A percentile compares a stretch with the other conserved stretches of the same genome.
Evolutionary conservation across 169 alveolate species (phyloP).

Genomic region (Plasmodium relictum): DNA sequence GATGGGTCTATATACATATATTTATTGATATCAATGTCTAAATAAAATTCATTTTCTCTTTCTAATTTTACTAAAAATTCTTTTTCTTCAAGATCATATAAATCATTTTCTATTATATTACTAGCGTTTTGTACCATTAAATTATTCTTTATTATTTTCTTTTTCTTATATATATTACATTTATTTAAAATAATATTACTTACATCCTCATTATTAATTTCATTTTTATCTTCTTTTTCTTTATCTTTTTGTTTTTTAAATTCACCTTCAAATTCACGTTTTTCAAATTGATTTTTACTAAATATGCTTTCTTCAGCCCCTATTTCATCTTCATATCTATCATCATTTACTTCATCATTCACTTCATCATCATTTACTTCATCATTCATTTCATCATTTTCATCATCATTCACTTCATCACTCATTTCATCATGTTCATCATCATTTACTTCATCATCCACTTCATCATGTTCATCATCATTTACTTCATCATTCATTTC

Average conservation of each 20-base stretch:
- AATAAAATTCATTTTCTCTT: conserved; percentile 43
- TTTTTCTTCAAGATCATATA: conserved; percentile 33
- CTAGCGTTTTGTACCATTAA: conserved; percentile 42
- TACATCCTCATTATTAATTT: background rate
- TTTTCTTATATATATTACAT: background rate
- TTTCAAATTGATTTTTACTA: background rate
- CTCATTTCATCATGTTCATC: no score
- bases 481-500: no score
- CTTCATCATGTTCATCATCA: no score
- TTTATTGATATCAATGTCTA: conserved; percentile 35
- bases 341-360: background rate
- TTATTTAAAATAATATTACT: background rate
- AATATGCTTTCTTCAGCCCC: background rate
- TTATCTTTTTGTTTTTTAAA: background rate
- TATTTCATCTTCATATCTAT: background rate
- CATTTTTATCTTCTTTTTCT: background rate
- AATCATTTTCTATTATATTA: conserved; percentile 27
- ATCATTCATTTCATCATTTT: background rate
- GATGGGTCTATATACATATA: conserved; percentile 51
- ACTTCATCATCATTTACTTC: background rate
- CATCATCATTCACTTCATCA: no score
- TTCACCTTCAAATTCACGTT: background rate
- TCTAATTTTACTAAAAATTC: conserved; percentile 28
- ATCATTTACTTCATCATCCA: no score
- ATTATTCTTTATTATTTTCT: background rate